Evolutionary conservation across 495 filamentous ascomycete species (phyloP), one percentile per base, ranked within the genome.

Genomic region (Pseudotulostoma volvatum): DNA sequence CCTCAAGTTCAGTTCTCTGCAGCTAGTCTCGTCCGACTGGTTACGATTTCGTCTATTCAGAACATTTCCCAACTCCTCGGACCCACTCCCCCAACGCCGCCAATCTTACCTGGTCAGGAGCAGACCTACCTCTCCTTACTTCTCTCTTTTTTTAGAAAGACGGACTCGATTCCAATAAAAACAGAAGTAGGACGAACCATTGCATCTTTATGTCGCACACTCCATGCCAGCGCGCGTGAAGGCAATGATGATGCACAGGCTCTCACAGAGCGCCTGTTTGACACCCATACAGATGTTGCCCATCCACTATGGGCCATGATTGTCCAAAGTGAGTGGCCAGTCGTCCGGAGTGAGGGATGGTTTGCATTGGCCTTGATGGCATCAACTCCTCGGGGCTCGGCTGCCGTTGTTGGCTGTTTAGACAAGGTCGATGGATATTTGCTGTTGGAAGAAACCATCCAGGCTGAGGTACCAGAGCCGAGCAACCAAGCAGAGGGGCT

Each of bases 291-390:
- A 2, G 57, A 63, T 31, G 47, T 85, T 18, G 55, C 66, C 2
- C 53, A 63, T 18, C 67, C 75, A 4, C 48, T 90, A 3, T 56
- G 66, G 40, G 66, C 64, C 34, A 76, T 87, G 57, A 61, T 79
- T 25, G 68, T 64, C 4, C 81, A 86, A 41, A 62, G 61, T 2
- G 76, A 77, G 47, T 85, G 77, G 63, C 76, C 79, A 0, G 65
- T 76, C 16, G 63, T 88, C 11, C 66, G 76, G 7, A 75, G 74
- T 42, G 81, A 90, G 51, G 74, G 74, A 0, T 74, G 79, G 61
- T 84, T 87, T 50, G 74, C 76, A 2, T 59, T 87, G 11, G 81
- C 81, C 2, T 57, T 87, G 19, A 79, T 88, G 70, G 69, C 72
- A 7, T 62, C 58, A 16, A 59, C 45, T 23, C 44, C 50, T 9